A percentile compares a stretch with the other conserved stretches of the same genome.
These are phyloP conservation scores for Halteria grandinella DNA, from an alignment of 73 alveolate genomes.

Conservation along the genomic window DNA sequence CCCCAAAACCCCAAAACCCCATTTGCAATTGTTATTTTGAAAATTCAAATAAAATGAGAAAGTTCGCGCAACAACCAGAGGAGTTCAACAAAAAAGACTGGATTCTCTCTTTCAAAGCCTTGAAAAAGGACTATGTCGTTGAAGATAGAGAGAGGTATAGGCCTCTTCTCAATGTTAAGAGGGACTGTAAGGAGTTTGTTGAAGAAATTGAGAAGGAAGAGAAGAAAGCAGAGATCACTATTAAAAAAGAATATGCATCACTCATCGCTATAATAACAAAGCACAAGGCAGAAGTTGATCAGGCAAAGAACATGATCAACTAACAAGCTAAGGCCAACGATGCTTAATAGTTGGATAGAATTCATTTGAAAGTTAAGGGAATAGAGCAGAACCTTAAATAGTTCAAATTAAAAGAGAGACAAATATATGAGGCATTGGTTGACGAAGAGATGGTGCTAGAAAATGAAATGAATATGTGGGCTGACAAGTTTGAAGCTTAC, in stretches of 20 bases:
- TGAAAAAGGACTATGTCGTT: conserved; percentile 33
- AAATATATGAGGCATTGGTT: conserved; percentile 7
- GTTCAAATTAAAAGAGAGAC: conserved; percentile 50
- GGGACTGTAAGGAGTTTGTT: conserved; percentile 37
- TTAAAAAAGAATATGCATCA: not conserved
- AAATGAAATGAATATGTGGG: conserved; percentile 38
- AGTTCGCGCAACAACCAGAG: not conserved
- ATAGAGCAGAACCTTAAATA: conserved; percentile 46
- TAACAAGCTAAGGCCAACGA: conserved; percentile 2
- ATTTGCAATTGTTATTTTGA: too few species aligned
- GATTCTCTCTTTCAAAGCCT: conserved; percentile 32
- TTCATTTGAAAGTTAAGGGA: conserved; percentile 45
- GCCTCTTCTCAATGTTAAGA: conserved; percentile 44
- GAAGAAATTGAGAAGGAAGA: conserved; percentile 42
- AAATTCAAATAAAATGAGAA: not conserved
- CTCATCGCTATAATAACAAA: not conserved
- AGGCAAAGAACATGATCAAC: conserved; percentile 17
- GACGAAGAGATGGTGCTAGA: conserved; percentile 32
- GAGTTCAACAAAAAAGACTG: conserved; percentile 53
- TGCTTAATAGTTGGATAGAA: conserved; percentile 18
- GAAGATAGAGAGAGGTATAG: conserved; percentile 55
- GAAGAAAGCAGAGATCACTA: conserved; percentile 2
- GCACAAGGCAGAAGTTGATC: not conserved
- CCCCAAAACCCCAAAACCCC: too few species aligned
- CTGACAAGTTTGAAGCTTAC: conserved; percentile 43